These are phyloP conservation scores for Irpex sp. DNA, from an alignment of 1,284 basidiomycete species.

Conservation along the genomic window DNA sequence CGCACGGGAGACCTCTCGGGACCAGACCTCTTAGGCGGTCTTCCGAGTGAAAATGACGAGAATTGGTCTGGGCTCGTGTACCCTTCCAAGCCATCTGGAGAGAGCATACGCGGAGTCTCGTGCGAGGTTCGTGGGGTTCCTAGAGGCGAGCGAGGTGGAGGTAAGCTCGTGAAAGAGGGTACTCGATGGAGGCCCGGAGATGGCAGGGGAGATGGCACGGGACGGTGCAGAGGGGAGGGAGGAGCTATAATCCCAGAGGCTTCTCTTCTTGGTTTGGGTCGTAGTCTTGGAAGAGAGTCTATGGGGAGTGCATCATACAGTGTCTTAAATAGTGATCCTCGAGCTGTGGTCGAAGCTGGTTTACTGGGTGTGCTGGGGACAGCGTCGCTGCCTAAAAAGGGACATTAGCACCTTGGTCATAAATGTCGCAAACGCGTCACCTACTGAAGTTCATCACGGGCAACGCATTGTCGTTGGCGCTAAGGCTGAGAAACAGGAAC, in stretches of 20 bases:
- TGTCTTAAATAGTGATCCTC: slow-evolving; percentile 31
- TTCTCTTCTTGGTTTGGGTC: slow-evolving; percentile 24
- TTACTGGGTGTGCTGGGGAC: slow-evolving; percentile 22
- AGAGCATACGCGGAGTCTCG: slow-evolving; percentile 11
- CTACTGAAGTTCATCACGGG: slow-evolving; percentile 44
- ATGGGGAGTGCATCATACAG: slow-evolving; percentile 27
- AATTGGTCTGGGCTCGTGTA: slow-evolving; percentile 8
- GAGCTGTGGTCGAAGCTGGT: slow-evolving; percentile 14
- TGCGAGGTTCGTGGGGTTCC: slow-evolving; percentile 19
- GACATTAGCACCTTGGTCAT: background rate
- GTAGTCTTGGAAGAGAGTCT: slow-evolving; percentile 26
- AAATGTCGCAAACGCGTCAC: background rate
- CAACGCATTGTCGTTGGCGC: slow-evolving; percentile 92
- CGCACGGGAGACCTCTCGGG: slow-evolving; percentile 6
- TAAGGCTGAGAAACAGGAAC: slow-evolving; percentile 90
- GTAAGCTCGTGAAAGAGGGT: slow-evolving; percentile 20
- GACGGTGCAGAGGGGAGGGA: slow-evolving; percentile 20
- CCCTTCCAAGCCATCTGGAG: slow-evolving; percentile 9
- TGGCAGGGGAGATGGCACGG: slow-evolving; percentile 16
- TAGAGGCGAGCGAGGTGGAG: slow-evolving; percentile 20
- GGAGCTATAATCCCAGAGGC: slow-evolving; percentile 32
- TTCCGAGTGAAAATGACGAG: slow-evolving; percentile 16
- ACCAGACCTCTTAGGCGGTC: slow-evolving; percentile 20
- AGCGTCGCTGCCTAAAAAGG: slow-evolving; percentile 9
- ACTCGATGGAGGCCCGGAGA: slow-evolving; percentile 16